Evolutionary conservation across 768 basidiomycete species (phyloP).

Genomic region (Suillus paluster): DNA sequence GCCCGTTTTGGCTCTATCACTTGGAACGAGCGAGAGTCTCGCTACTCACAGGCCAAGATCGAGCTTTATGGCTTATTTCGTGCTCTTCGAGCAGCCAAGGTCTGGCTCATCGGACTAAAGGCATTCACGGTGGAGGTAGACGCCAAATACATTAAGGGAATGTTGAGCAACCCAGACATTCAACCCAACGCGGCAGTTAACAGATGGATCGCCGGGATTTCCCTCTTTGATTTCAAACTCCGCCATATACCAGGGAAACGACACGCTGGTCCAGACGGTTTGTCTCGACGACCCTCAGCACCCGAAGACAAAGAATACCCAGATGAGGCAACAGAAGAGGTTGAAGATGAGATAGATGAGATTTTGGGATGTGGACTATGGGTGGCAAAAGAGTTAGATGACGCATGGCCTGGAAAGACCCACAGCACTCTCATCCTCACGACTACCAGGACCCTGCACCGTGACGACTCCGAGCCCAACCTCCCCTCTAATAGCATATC

Average conservation of each 20-base stretch:
- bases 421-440: too few species aligned
- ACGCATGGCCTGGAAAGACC: too few species aligned
- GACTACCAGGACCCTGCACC: too few species aligned
- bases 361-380: slow-evolving; percentile 16
- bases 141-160: slow-evolving; percentile 44
- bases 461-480: too few species aligned
- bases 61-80: slow-evolving; percentile 35
- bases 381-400: not conserved
- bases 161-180: slow-evolving; percentile 39
- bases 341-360: slow-evolving; percentile 23
- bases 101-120: slow-evolving; percentile 33
- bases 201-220: slow-evolving; percentile 31
- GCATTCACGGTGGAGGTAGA: slow-evolving; percentile 44
- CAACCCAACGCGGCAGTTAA: slow-evolving; percentile 38
- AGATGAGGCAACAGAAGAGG: slow-evolving; percentile 12
- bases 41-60: slow-evolving; percentile 26
- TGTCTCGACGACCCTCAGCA: slow-evolving; percentile 26
- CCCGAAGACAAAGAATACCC: slow-evolving; percentile 17
- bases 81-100: slow-evolving; percentile 23
- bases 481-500: not conserved
- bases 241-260: slow-evolving; percentile 31
- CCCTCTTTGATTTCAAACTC: slow-evolving; percentile 36
- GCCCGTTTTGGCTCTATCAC: slow-evolving; percentile 42
- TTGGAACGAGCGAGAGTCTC: not conserved
- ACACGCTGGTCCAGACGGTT: slow-evolving; percentile 33